Evolutionary conservation across 1,284 basidiomycete species (phyloP), one percentile per base, ranked within the genome.

Genomic region (Jaminaea rosea): DNA sequence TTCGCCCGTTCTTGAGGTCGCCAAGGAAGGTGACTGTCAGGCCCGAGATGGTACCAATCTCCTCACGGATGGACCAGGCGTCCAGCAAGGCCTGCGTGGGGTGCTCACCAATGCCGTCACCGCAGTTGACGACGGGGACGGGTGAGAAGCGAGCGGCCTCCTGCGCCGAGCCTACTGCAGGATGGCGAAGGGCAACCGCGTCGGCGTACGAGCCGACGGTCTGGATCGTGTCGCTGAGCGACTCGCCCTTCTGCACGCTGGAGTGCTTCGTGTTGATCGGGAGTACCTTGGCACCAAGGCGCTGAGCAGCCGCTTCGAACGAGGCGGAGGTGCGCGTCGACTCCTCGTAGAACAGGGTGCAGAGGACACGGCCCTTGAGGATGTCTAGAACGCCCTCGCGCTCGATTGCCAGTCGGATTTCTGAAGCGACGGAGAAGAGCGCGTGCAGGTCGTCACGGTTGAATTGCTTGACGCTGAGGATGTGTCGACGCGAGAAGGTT

Each of bases 251-350:
- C 63, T 82, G 79, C 29, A 96, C 88, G 1, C 91, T 96, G 7
- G 90, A 93, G 9, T 80, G 80, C 50, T 88, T 87, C 2, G 83
- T 83, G 46, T 82, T 82, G 45, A 98, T 81, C 56, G 86, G 82
- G 26, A 97, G 85, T 37, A 98, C 93, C 69, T 93, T 84, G 34
- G 94, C 94, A 46, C 94, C 94, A 65, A 90, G 89, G 48, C 94
- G 84, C 75, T 93, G 91, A 94, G 98, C 98, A 11, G 94, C 94
- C 7, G 93, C 87, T 75, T 99, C 93, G 72, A 99, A 99, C n/a
- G 93, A 97, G 13, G 60, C 62, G 32, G 66, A 69, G 1, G 94
- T 99, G 49, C 94, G 82, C 1, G 94, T 99, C 8, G 91, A 96
- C 2, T 94, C 89, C 75, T 99, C 94, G 76, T 93, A 99, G 80